A percentile compares a stretch with the other conserved stretches of the same genome.
Conservation (phyloP, 805 yeast genomes). For the Saccharomycopsis capsularis region DNA sequence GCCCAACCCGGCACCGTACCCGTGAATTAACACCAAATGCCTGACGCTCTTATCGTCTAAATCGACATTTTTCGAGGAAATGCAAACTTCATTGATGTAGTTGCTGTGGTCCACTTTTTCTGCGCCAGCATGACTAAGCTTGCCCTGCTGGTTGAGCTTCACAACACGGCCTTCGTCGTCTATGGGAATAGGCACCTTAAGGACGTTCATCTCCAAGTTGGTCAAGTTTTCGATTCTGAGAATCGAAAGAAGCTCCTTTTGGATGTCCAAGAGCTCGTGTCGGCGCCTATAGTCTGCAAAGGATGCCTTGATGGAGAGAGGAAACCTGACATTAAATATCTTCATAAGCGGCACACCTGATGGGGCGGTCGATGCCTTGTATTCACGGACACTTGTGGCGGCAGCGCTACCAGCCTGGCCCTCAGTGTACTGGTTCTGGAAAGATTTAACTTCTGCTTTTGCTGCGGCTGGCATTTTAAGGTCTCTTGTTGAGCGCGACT, state of each 20-base stretch:
- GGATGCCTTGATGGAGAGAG: slow-evolving; percentile 47
- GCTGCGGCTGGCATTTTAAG: no score
- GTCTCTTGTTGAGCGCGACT: background rate
- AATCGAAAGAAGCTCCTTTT: slow-evolving; percentile 37
- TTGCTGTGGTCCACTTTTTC: background rate
- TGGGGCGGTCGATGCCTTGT: slow-evolving; percentile 17
- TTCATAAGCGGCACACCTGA: slow-evolving; percentile 20
- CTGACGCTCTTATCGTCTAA: slow-evolving; percentile 26
- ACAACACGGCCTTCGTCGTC: slow-evolving; percentile 28
- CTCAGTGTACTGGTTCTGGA: no score
- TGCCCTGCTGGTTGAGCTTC: slow-evolving; percentile 28
- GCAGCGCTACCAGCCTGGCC: no score
- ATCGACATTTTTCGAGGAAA: slow-evolving; percentile 40
- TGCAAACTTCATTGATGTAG: slow-evolving; percentile 70
- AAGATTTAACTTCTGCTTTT: no score
- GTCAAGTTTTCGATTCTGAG: slow-evolving; percentile 39
- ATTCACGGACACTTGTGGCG: no score
- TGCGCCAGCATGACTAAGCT: no score
- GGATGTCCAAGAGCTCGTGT: slow-evolving; percentile 36
- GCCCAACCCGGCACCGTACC: slow-evolving; percentile 93
- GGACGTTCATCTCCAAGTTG: slow-evolving; percentile 29
- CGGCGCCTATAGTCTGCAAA: slow-evolving; percentile 42
- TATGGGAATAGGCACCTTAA: slow-evolving; percentile 29
- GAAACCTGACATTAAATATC: slow-evolving; percentile 34
- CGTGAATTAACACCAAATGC: slow-evolving; percentile 76